Evolutionary conservation across 2,329 filamentous ascomycete genomes (phyloP), one percentile per base, ranked within the genome.

Genomic region (Dothistroma septosporum): DNA sequence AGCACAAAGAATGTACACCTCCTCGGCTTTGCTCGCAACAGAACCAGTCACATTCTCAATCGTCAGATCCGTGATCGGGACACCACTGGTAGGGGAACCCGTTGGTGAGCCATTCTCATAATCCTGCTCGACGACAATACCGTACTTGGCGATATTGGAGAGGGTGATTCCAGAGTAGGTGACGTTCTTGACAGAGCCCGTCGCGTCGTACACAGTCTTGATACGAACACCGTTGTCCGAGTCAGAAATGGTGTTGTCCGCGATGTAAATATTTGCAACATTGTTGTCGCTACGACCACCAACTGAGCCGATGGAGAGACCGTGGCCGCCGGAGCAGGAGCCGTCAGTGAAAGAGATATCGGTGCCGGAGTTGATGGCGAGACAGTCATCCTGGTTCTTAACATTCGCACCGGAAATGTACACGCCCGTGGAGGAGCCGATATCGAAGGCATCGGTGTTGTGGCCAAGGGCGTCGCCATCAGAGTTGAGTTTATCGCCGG

Each of bases 91-190:
- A 6, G 81, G 79, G 1, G 67, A 72, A 16, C 76, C 76, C 50
- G 76, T 78, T 5, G 76, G 75, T 37, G 63, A 66, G 58, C 79
- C 78, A 62, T 81, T 81, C 66, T 79, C 73, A 66, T 85, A 85
- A 70, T 85, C 82, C 74, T 87, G 84, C 71, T 85, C 76, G 60
- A 87, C 79, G 55, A 85, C 76, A 60, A 86, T 80, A 49, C 80
- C 83, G 69, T 85, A 84, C 22, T 79, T 74, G 56, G 79, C 71
- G 67, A 85, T 84, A 47, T 73, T 71, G 46, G 74, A 77, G 1
- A 85, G 74, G 1, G 75, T 77, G 71, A 86, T 85, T 63, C 77
- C 75, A 46, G 74, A 75, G 75, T 84, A 86, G 1, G 79, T 83
- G 33, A 86, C 75, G 57, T 76, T 77, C 31, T 70, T 74, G 59